Base-by-base conservation (phyloP, 495 filamentous ascomycete species). In the Talaromyces nanjingensis region DNA sequence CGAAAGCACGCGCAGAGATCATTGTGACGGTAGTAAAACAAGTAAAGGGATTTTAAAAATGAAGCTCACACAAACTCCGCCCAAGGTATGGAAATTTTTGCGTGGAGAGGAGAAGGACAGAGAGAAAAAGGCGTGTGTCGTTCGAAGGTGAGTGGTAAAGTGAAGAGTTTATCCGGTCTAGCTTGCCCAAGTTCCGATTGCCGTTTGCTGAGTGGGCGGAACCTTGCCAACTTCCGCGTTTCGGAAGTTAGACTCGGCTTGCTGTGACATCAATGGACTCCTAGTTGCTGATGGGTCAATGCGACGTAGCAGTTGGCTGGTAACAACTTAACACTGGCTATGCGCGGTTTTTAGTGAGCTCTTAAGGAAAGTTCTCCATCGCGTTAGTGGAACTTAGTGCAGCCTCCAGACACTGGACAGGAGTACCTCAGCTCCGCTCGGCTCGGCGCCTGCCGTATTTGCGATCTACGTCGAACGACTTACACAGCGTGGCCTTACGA, bases 1-100 rank as follows among this genome's bases (percentile, higher is more conserved):
- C 77, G 68, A 89, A 78, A 68, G 79, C 82, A 70, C 85, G 83
- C 66, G 77, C 73, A 72, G 83, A 80, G 67, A 87, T 75, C 86
- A 88, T 89, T 60, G 65, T 82, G 76, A 78, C 14, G 22, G 25
- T n/a, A 54, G 42, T 14, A 34, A 52, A 24, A 53, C 11, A 37
- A 18, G 47, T 11, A 49, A 29, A 29, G 1, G 1, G 27, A 0
- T 49, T 37, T 37, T 20, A 9, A 18, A n/a, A 60, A 60, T 5
- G 14, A 47, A 47, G 27, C 39, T 62, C 24, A 29, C 39, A 60
- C 58, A 37, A 59, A 59, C 56, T 59, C 56, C 56, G 27, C 56
- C 56, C 56, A 33, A 4, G 20, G 3, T 18, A 49, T 49, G 45
- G 45, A 49, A 49, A 20, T 49, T 49, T 49, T 49, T 20, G 45